Evolutionary conservation across 306 rosid species (phyloP).

Genomic region (Quercus rubra): DNA sequence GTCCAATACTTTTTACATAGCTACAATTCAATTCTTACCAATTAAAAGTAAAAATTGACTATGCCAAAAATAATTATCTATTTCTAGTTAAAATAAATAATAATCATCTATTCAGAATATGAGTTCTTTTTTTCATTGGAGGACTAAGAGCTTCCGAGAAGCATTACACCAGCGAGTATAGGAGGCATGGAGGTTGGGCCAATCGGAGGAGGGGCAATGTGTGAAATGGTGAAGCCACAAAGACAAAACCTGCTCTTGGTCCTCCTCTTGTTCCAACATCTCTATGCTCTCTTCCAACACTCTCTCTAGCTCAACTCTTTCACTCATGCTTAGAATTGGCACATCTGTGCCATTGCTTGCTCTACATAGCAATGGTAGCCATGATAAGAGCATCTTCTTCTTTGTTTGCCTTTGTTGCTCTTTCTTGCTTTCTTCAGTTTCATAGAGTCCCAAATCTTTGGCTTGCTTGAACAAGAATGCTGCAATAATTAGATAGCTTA

Average conservation of each 20-base stretch:
- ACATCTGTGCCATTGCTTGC: conserved; percentile 62
- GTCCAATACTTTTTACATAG: no score
- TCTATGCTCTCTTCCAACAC: conserved; percentile 53
- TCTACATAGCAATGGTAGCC: conserved; percentile 77
- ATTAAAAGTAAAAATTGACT: no score
- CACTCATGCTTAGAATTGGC: conserved; percentile 47
- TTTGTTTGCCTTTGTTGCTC: conserved; percentile 33
- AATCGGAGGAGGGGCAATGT: conserved; percentile 52
- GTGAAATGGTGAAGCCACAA: conserved; percentile 87
- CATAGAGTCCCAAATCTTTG: conserved; percentile 38
- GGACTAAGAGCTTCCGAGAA: conserved; percentile 53
- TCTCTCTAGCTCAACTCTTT: conserved; percentile 52
- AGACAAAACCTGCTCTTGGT: conserved; percentile 62
- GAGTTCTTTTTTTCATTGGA: not conserved
- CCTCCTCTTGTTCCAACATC: conserved; percentile 37
- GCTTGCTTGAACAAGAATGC: conserved; percentile 67
- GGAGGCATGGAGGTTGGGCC: conserved; percentile 76
- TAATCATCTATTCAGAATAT: no score
- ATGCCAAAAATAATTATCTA: no score
- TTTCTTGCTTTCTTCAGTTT: conserved; percentile 28
- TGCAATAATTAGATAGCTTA: conserved; percentile 7
- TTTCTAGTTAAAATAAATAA: no score
- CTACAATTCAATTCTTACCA: no score
- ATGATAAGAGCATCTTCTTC: conserved; percentile 57
- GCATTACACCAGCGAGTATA: conserved; percentile 65